Conservation (phyloP, 768 basidiomycete species). For the Leccinum olivaceopallidum region DNA sequence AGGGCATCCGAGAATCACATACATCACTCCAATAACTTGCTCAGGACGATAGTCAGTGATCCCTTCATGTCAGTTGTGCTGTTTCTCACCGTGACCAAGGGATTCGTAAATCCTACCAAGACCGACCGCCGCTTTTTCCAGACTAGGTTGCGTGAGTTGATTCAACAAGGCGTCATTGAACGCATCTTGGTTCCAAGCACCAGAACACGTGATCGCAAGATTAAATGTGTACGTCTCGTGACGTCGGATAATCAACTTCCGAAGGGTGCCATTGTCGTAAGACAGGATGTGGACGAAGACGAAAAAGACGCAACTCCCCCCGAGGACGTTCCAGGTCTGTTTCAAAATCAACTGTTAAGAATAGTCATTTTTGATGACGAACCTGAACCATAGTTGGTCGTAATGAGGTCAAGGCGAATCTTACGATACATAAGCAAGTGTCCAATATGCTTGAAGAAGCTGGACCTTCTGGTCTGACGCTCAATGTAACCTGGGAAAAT, state of each 20-base stretch:
- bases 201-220: conserved; percentile 45
- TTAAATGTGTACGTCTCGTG: conserved; percentile 70
- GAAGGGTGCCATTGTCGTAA: conserved; percentile 37
- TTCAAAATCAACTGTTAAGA: background rate
- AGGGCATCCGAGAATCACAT: conserved; percentile 68
- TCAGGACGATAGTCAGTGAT: conserved; percentile 68
- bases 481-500: conserved; percentile 50
- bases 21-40: conserved; percentile 72
- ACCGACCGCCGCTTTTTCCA: conserved; percentile 84
- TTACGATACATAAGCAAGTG: conserved; percentile 79
- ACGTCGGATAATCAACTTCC: conserved; percentile 38
- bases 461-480: conserved; percentile 67
- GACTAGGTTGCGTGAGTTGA: conserved; percentile 68
- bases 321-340: conserved; percentile 37
- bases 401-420: conserved; percentile 53
- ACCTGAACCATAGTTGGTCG: conserved; percentile 29
- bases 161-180: conserved; percentile 73
- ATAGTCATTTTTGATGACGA: conserved; percentile 1
- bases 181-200: conserved; percentile 67
- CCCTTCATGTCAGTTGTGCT: background rate
- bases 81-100: conserved; percentile 42
- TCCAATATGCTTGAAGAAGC: conserved; percentile 70
- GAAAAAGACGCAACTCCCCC: conserved; percentile 33
- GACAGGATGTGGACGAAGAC: conserved; percentile 42
- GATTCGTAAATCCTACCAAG: conserved; percentile 72